phyloP scores from a whole-genome alignment of 805 yeast genomes.

The Yarrowia bubula region DNA sequence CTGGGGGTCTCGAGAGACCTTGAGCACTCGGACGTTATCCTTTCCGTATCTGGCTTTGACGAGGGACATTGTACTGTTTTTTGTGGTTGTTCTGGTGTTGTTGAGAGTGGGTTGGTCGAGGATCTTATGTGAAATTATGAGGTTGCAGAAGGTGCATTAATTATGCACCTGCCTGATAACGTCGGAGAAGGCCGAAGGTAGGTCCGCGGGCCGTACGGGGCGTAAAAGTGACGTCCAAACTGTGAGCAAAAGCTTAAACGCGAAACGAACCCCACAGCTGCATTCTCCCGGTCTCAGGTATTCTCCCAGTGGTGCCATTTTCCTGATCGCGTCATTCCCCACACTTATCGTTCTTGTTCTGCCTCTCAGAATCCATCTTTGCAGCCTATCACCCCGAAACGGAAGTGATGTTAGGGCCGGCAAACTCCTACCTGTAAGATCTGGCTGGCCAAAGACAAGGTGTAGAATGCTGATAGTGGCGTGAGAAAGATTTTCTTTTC shows the following conservation, averaged over 20 bases:
- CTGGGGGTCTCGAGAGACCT: slow-evolving; percentile 73
- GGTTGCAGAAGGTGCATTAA: neutral
- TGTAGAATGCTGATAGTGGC: too few species aligned
- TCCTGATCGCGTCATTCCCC: neutral
- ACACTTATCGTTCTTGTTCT: neutral
- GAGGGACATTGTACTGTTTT: slow-evolving; percentile 16
- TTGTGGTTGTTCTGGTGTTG: neutral
- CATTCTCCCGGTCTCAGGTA: too few species aligned
- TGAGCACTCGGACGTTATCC: slow-evolving; percentile 87
- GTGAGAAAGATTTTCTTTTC: too few species aligned
- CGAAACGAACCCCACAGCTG: too few species aligned
- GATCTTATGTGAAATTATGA: neutral
- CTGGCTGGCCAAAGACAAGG: too few species aligned
- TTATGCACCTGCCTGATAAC: neutral
- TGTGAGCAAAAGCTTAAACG: too few species aligned
- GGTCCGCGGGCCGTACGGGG: slow-evolving; percentile 10
- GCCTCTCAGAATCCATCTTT: too few species aligned
- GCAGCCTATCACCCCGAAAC: neutral
- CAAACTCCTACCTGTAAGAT: neutral
- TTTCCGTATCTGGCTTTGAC: slow-evolving; percentile 76
- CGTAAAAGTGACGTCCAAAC: neutral
- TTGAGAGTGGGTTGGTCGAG: neutral
- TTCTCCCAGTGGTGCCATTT: neutral
- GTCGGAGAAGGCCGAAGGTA: slow-evolving; percentile 19
- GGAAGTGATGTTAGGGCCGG: neutral